Base-by-base conservation (phyloP, 73 alveolate genomes). In the Stentor roeselii region DNA sequence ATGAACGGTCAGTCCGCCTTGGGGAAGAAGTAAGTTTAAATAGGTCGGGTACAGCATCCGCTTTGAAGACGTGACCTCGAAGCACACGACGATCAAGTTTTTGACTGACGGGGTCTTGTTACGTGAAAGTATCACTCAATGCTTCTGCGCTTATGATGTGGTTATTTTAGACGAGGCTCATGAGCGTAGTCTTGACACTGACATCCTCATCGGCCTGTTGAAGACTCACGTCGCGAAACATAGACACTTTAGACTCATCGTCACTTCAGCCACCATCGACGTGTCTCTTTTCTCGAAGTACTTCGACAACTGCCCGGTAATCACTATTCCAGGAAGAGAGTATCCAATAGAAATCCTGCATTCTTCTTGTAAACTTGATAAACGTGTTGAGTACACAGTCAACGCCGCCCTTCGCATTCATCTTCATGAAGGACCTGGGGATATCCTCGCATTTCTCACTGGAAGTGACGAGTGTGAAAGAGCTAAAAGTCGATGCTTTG, bases 391-490 rank as follows among this genome's bases (percentile, higher is more conserved):
- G 6, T 84, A 88, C 60, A 89, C 98, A 3, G 98, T 97, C 3
- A 91, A 96, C 60, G 93, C 92, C 36, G 98, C 98, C 0, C 90
- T 97, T 35, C 92, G 98, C 83, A 89, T 97, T 42, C 99, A 97
- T 75, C 76, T 94, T 36, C 93, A 93, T 78, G 99, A 97, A 84
- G 98, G 98, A 30, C 96, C 97, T 0, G 99, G 99, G 3, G 99
- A 97, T 90, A 93, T 97, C 6, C 87, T 97, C 59, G 98, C 87
- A n/a, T 97, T 97, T 77, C 86, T 97, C 61, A 95, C 99, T 3
- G 99, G 99, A 14, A 93, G 95, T 89, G 99, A 97, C 78, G 99
- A 95, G 75, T 97, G 99, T 61, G 99, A 97, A 86, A 82, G 83
- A 41, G 99, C 98, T 3, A 60, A 91, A 84, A 99, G 96, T 89